These are phyloP conservation scores for Tolypocladium cylindrosporum DNA, from an alignment of 2,329 filamentous ascomycete genomes.

Conservation along the genomic window DNA sequence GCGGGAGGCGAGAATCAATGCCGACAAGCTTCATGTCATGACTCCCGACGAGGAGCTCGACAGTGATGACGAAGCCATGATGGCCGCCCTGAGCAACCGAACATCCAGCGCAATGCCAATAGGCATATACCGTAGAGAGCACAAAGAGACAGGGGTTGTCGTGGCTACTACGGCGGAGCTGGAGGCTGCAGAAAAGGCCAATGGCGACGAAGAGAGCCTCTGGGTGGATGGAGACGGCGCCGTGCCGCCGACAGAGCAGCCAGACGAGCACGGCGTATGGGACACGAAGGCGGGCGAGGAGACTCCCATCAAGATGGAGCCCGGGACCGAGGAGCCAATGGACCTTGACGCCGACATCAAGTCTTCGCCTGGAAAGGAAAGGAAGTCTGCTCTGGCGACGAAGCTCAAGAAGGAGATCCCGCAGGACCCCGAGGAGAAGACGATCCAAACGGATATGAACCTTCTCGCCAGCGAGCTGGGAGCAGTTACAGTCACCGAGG, in stretches of 20 bases:
- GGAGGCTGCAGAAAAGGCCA: conserved; percentile 39
- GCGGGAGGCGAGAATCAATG: conserved; percentile 42
- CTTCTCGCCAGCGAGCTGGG: conserved; percentile 34
- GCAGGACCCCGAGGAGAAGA: conserved; percentile 27
- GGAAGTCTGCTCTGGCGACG: conserved; percentile 9
- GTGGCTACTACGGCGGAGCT: conserved; percentile 49
- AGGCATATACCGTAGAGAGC: conserved; percentile 44
- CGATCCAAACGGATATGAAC: conserved; percentile 28
- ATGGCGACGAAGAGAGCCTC: conserved; percentile 34
- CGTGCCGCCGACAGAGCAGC: conserved; percentile 16
- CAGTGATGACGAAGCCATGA: conserved; percentile 33
- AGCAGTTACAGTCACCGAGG: conserved; percentile 20
- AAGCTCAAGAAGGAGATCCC: conserved; percentile 13
- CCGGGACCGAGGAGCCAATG: conserved; percentile 29
- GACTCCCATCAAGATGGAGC: conserved; percentile 34
- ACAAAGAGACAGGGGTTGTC: conserved; percentile 42
- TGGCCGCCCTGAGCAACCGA: conserved; percentile 20
- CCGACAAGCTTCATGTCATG: conserved; percentile 41
- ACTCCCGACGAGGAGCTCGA: conserved; percentile 33
- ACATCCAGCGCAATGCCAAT: conserved; percentile 35
- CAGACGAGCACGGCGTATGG: conserved; percentile 32
- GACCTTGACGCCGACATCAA: conserved; percentile 27
- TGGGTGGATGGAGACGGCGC: conserved; percentile 29
- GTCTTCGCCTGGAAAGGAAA: conserved; percentile 9
- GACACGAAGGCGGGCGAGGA: conserved; percentile 25